Evolutionary conservation across 768 basidiomycete species (phyloP).

Genomic region (Kwoniella mangroviensis): DNA sequence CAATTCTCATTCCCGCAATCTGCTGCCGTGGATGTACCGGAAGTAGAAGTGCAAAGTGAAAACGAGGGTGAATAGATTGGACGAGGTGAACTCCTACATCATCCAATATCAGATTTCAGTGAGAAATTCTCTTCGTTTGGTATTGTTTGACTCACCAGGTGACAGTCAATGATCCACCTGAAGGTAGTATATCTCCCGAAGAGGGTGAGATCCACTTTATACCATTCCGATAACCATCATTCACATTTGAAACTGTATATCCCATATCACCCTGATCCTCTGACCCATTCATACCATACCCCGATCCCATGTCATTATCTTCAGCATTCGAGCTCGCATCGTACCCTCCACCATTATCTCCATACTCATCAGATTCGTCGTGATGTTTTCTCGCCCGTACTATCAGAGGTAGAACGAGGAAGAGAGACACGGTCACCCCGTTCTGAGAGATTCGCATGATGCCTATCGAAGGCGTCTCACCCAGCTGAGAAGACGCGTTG

Average conservation of each 20-base stretch:
- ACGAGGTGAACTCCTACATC: constrained; percentile 4
- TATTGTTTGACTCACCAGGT: constrained; percentile 8
- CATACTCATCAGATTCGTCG: background rate
- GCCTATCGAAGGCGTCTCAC: constrained; percentile 13
- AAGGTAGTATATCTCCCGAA: background rate
- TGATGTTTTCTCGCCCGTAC: constrained; percentile 8
- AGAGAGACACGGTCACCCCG: background rate
- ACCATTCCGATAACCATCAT: background rate
- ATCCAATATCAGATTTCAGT: background rate
- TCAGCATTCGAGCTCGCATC: background rate
- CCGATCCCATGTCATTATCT: background rate
- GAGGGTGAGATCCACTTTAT: constrained; percentile 19
- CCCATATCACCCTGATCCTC: background rate
- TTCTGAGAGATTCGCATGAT: background rate
- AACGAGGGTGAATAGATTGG: constrained; percentile 18
- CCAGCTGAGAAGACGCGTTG: background rate
- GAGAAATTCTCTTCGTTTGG: too few species aligned
- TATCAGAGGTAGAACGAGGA: background rate
- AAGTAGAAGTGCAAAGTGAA: constrained; percentile 13
- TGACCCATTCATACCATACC: background rate
- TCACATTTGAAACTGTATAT: background rate
- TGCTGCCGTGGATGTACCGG: background rate
- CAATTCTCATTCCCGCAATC: constrained; percentile 19
- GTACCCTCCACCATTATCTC: background rate
- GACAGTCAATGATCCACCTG: constrained; percentile 20